phyloP scores from a whole-genome alignment of 805 yeast genomes.

The Ogataea pignaliae region DNA sequence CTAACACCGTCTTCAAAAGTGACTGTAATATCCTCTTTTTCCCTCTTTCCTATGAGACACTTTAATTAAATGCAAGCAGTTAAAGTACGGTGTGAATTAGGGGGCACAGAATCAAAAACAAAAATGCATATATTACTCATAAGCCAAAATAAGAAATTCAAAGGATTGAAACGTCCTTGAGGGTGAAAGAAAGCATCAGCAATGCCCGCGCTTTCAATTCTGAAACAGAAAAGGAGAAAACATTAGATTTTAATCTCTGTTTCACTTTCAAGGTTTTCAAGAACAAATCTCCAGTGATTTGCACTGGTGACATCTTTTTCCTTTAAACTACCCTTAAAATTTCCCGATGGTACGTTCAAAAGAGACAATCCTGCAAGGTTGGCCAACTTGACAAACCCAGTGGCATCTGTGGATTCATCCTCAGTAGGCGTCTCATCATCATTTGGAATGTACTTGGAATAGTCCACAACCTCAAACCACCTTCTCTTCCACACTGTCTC shows the following conservation, averaged over 20 bases:
- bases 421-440: conserved; percentile 8
- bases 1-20: too few relatives aligned
- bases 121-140: too few relatives aligned
- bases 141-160: too few relatives aligned
- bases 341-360: conserved; percentile 66
- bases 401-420: conserved; percentile 31
- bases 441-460: conserved; percentile 11
- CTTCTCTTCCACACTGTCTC: conserved; percentile 71
- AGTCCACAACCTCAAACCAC: conserved; percentile 65
- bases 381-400: conserved; percentile 36
- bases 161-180: too few relatives aligned
- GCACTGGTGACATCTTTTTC: conserved; percentile 49
- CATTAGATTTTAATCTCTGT: conserved; percentile 45
- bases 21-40: too few relatives aligned
- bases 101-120: too few relatives aligned
- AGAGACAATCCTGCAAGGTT: conserved; percentile 52
- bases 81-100: too few relatives aligned
- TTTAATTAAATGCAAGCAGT: too few relatives aligned
- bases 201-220: not conserved
- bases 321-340: conserved; percentile 30
- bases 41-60: too few relatives aligned
- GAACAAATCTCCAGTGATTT: conserved; percentile 67
- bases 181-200: not conserved
- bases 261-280: conserved; percentile 53
- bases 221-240: not conserved